These are phyloP conservation scores for Scedosporium boydii DNA, from an alignment of 2,329 filamentous ascomycete genomes.

Conservation along the genomic window DNA sequence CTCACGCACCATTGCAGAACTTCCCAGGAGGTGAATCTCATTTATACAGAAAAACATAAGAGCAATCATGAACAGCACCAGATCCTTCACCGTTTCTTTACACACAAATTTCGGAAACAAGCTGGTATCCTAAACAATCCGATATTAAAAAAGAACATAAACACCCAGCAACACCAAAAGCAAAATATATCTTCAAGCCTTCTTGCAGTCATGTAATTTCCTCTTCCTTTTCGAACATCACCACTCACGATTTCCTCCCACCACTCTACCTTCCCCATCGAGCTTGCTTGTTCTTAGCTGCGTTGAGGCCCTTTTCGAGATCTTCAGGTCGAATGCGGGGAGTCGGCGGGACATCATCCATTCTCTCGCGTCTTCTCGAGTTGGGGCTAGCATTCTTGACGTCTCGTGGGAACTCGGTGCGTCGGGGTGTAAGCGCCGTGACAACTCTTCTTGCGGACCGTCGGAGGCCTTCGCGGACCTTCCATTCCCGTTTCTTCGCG, in stretches of 20 bases:
- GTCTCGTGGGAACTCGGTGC: slow-evolving; percentile 50
- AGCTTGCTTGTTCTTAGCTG: slow-evolving; percentile 23
- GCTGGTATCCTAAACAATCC: slow-evolving; percentile 11
- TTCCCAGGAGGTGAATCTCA: no score
- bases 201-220: background rate
- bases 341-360: slow-evolving; percentile 51
- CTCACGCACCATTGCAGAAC: background rate
- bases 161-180: background rate
- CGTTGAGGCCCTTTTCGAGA: slow-evolving; percentile 46
- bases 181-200: background rate
- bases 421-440: slow-evolving; percentile 51
- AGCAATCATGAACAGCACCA: background rate
- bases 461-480: slow-evolving; percentile 60
- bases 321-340: slow-evolving; percentile 44
- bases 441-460: slow-evolving; percentile 56
- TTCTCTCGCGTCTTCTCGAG: slow-evolving; percentile 27
- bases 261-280: slow-evolving; percentile 15
- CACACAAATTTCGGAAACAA: background rate
- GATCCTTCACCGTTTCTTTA: background rate
- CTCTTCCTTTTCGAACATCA: background rate
- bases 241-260: background rate
- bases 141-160: background rate
- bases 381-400: slow-evolving; percentile 32
- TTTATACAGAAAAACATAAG: background rate
- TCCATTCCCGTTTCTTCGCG: slow-evolving; percentile 81